Percentiles rank a stretch among this genome's conserved stretches.
Conservation (phyloP, 768 basidiomycete genomes). For the Megacollybia marginata region DNA sequence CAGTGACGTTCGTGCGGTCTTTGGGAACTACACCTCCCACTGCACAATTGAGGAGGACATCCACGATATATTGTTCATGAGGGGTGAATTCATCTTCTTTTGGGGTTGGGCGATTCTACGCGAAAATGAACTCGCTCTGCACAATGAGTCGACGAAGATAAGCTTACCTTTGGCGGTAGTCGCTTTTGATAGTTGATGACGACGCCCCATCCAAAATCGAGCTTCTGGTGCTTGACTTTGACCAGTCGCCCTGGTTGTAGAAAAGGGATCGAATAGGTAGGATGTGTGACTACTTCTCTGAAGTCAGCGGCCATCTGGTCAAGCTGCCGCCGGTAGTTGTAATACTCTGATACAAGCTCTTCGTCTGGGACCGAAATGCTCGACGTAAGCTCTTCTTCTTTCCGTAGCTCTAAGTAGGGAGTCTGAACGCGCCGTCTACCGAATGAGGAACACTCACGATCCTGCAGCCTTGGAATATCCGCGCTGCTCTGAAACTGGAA, state of each 20-base stretch:
- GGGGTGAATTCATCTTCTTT: conserved; percentile 65
- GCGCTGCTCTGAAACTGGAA: conserved; percentile 96
- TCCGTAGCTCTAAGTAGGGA: conserved; percentile 51
- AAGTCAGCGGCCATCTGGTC: conserved; percentile 87
- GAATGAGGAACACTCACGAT: conserved; percentile 45
- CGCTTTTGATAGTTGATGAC: conserved; percentile 91
- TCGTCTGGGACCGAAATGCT: conserved; percentile 78
- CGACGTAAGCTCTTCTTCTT: conserved; percentile 60
- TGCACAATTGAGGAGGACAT: conserved; percentile 82
- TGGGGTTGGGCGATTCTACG: conserved; percentile 59
- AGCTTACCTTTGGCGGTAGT: conserved; percentile 63
- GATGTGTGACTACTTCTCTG: conserved; percentile 88
- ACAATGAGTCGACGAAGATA: not conserved
- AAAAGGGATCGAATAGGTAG: conserved; percentile 91
- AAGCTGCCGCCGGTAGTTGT: conserved; percentile 87
- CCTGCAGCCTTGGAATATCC: conserved; percentile 78
- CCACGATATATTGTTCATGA: conserved; percentile 89
- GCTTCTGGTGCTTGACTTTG: conserved; percentile 76
- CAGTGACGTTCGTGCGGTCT: conserved; percentile 42
- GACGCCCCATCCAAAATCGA: conserved; percentile 96
- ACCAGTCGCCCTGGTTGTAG: conserved; percentile 90
- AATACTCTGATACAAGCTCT: conserved; percentile 79
- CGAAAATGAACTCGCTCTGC: not conserved
- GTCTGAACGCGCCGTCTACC: too few species aligned
- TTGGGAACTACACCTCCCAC: conserved; percentile 53